Percentiles rank a stretch among this genome's conserved stretches.
Conservation (phyloP, 2,329 filamentous ascomycete genomes). For the Cryphonectria naterciae region DNA sequence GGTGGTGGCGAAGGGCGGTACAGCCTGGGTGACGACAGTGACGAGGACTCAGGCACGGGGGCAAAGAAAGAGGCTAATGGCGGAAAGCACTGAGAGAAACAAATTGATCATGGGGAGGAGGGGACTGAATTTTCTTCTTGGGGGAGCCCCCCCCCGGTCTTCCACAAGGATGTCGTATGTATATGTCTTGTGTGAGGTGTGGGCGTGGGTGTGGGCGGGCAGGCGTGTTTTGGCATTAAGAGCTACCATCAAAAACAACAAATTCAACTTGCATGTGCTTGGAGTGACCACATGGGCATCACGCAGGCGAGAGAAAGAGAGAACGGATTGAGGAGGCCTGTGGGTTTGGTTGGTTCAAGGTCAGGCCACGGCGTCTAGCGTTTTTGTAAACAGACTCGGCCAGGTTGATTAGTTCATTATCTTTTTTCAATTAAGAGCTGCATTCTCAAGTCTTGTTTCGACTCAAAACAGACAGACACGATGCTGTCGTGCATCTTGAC, state of each 20-base stretch:
- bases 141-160: too few relatives aligned
- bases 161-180: neutral
- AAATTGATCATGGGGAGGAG: neutral
- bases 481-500: neutral
- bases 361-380: neutral
- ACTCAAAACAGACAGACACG: neutral
- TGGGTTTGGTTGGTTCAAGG: neutral
- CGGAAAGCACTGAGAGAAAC: slow-evolving; percentile 6
- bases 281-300: neutral
- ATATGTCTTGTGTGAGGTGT: neutral
- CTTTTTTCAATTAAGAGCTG: slow-evolving; percentile 1
- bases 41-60: slow-evolving; percentile 49
- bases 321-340: neutral
- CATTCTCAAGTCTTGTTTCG: neutral
- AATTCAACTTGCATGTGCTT: neutral
- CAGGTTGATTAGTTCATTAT: neutral
- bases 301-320: neutral
- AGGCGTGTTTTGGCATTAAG: neutral
- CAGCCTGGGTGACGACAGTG: slow-evolving; percentile 60
- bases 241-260: neutral
- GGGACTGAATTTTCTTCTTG: neutral
- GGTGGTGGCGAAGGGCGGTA: slow-evolving; percentile 52
- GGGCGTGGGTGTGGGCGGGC: neutral
- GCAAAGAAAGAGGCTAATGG: slow-evolving; percentile 34
- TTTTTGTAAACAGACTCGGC: neutral